A percentile compares a stretch with the other conserved stretches of the same genome.
Evolutionary conservation across 73 alveolate species (phyloP).

Genomic region (Tetrahymena malaccensis): DNA sequence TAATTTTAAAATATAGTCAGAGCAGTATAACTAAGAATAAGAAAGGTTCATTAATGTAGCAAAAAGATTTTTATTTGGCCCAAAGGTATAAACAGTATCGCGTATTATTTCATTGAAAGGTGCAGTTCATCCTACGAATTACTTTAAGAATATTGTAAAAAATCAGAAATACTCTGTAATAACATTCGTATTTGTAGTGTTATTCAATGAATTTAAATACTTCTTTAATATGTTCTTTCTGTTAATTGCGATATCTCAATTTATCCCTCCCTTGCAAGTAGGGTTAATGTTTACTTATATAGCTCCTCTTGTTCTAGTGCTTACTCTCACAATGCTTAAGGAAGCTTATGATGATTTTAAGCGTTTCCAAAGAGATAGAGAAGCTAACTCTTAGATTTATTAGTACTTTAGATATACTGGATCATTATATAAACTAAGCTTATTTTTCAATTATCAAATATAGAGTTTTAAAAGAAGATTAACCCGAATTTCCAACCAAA

Average conservation of each 20-base stretch:
- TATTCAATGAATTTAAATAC: constrained; percentile 80
- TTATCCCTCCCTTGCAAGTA: constrained; percentile 72
- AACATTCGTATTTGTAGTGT: constrained; percentile 77
- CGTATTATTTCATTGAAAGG: neutral
- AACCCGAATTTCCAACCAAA: constrained; percentile 6
- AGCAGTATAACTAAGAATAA: neutral
- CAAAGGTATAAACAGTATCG: neutral
- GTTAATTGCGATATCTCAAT: constrained; percentile 67
- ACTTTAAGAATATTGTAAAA: constrained; percentile 47
- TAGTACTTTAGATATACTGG: constrained; percentile 13
- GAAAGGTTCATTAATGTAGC: neutral
- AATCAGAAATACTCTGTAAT: constrained; percentile 75
- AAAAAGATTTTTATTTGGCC: neutral
- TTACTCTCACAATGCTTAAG: constrained; percentile 76
- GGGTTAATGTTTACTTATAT: constrained; percentile 88
- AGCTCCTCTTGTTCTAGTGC: constrained; percentile 91
- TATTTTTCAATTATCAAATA: neutral
- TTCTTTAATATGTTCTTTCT: constrained; percentile 80
- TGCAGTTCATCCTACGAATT: neutral
- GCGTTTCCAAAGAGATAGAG: constrained; percentile 77
- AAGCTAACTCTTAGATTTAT: constrained; percentile 47
- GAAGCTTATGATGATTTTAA: constrained; percentile 87
- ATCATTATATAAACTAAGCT: neutral
- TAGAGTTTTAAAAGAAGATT: neutral
- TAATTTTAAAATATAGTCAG: neutral